Conservation (phyloP, 371 early-diverging fungal species). For the Mucor piriformis region DNA sequence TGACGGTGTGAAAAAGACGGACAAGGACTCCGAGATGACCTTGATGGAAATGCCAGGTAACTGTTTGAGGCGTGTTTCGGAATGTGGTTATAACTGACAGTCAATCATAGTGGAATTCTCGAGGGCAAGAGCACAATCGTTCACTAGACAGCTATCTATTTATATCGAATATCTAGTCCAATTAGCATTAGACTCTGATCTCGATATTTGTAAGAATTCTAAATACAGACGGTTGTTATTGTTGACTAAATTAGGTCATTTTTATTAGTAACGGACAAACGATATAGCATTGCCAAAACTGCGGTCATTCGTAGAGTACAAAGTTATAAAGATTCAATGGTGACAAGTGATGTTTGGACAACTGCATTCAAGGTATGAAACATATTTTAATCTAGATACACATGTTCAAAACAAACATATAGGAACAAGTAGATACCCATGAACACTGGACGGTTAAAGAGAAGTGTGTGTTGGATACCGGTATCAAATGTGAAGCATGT, state of each 20-base stretch:
- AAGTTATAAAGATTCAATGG: conserved; percentile 28
- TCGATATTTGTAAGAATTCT: conserved; percentile 7
- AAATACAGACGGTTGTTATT: background rate
- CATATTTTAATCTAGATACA: conserved; percentile 3
- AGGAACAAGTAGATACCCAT: conserved; percentile 2
- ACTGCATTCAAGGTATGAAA: conserved; percentile 24
- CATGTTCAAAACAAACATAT: background rate
- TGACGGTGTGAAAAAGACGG: conserved; percentile 16
- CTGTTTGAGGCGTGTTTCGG: background rate
- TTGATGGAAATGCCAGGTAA: conserved; percentile 19
- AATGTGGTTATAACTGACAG: background rate
- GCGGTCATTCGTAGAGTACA: conserved; percentile 24
- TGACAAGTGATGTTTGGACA: conserved; percentile 32
- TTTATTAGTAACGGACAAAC: background rate
- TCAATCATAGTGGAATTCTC: conserved; percentile 28
- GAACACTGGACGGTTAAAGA: conserved; percentile 8
- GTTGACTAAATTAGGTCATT: background rate
- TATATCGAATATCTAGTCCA: conserved; percentile 25
- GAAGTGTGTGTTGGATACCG: background rate
- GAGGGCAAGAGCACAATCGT: conserved; percentile 10
- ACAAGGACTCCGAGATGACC: background rate
- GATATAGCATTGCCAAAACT: conserved; percentile 15
- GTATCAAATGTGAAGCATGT: conserved; percentile 21
- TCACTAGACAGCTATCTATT: conserved; percentile 12
- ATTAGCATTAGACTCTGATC: conserved; percentile 1